Evolutionary conservation across 1,139 yeast genomes (phyloP).

Genomic region (Ogataea hybrid): DNA sequence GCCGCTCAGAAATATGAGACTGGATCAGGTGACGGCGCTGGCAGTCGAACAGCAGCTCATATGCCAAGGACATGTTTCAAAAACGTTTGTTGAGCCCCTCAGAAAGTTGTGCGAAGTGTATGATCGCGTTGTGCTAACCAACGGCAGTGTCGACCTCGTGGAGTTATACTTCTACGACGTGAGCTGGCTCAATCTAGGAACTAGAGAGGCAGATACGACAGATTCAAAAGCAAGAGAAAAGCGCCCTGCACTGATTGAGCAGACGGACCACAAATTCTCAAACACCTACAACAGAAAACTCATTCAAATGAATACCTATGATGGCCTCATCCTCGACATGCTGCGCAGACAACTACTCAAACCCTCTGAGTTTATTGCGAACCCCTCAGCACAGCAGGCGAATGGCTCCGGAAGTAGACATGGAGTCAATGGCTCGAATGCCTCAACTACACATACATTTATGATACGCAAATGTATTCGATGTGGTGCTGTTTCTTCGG

Average conservation of each 20-base stretch:
- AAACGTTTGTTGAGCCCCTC: slow-evolving; percentile 40
- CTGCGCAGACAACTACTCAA: slow-evolving; percentile 29
- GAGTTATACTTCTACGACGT: slow-evolving; percentile 66
- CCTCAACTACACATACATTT: slow-evolving; percentile 13
- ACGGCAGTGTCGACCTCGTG: slow-evolving; percentile 43
- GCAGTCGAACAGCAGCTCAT: slow-evolving; percentile 64
- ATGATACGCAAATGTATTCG: slow-evolving; percentile 55
- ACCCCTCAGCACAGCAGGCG: background rate
- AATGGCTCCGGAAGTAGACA: slow-evolving; percentile 7
- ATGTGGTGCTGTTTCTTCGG: slow-evolving; percentile 61
- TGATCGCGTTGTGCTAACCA: slow-evolving; percentile 36
- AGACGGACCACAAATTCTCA: slow-evolving; percentile 20
- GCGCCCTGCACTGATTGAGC: slow-evolving; percentile 6
- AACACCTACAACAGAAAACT: slow-evolving; percentile 18
- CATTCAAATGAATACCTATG: slow-evolving; percentile 20
- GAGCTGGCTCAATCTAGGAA: slow-evolving; percentile 61
- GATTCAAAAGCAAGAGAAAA: background rate
- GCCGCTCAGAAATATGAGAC: slow-evolving; percentile 31
- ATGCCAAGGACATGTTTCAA: slow-evolving; percentile 59
- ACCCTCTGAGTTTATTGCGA: slow-evolving; percentile 25
- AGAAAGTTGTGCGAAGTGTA: slow-evolving; percentile 35
- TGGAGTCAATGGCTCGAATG: slow-evolving; percentile 1
- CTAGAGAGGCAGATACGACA: slow-evolving; percentile 14
- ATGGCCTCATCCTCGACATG: slow-evolving; percentile 30
- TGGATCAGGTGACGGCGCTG: slow-evolving; percentile 37